Percentiles rank a stretch among this genome's conserved stretches.
Conservation (phyloP, 495 filamentous ascomycete species). For the Podospora tetraspora region DNA sequence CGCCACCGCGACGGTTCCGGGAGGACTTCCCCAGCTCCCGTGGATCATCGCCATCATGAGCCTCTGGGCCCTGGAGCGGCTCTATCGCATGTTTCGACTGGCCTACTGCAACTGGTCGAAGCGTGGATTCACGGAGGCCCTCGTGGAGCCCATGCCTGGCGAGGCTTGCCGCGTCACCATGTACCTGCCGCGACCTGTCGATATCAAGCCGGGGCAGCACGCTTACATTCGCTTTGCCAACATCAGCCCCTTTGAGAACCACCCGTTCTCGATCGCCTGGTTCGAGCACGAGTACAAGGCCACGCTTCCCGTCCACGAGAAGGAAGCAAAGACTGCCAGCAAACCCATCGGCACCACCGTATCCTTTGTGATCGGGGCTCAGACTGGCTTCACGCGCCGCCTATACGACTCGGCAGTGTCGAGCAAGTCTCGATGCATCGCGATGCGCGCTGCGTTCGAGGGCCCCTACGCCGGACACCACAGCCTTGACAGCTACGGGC, state of each 20-base stretch:
- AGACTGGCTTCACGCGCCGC: slow-evolving; percentile 80
- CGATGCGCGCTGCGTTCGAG: slow-evolving; percentile 56
- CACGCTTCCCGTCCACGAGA: slow-evolving; percentile 27
- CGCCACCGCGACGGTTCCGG: slow-evolving; percentile 31
- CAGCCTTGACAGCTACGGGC: slow-evolving; percentile 82
- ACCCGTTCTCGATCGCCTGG: slow-evolving; percentile 95
- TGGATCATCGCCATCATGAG: slow-evolving; percentile 64
- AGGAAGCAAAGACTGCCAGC: slow-evolving; percentile 21
- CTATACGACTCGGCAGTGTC: slow-evolving; percentile 55
- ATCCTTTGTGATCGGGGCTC: slow-evolving; percentile 76
- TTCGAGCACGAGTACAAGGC: slow-evolving; percentile 42
- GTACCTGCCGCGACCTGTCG: slow-evolving; percentile 68
- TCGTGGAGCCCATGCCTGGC: slow-evolving; percentile 71
- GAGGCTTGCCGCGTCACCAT: slow-evolving; percentile 80
- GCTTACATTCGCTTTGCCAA: slow-evolving; percentile 78
- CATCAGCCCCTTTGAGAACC: slow-evolving; percentile 74
- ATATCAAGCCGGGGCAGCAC: slow-evolving; percentile 79
- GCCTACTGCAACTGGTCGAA: slow-evolving; percentile 61
- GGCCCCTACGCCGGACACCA: slow-evolving; percentile 85
- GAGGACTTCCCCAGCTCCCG: slow-evolving; percentile 56
- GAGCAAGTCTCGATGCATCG: slow-evolving; percentile 18
- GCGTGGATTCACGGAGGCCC: slow-evolving; percentile 61
- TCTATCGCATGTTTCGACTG: slow-evolving; percentile 61
- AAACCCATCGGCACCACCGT: slow-evolving; percentile 24
- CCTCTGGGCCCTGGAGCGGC: slow-evolving; percentile 74